Conservation (phyloP, 1,139 yeast genomes). For the Kazachstania sp. region DNA sequence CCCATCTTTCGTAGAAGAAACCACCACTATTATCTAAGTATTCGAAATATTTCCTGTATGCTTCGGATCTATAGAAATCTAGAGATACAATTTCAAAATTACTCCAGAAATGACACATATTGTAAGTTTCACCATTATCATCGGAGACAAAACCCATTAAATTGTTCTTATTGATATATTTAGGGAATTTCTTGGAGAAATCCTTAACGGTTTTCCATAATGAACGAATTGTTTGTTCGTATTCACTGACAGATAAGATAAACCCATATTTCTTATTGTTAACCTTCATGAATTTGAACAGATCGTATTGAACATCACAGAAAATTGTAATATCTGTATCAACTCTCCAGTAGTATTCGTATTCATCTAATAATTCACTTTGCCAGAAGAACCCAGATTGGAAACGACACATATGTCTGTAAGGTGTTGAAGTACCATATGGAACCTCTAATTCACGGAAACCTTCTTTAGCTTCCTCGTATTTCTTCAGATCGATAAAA, state of each 20-base stretch:
- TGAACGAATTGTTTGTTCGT: conserved; percentile 68
- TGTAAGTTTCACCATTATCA: conserved; percentile 59
- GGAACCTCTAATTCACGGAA: conserved; percentile 43
- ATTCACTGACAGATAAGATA: conserved; percentile 78
- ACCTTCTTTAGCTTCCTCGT: conserved; percentile 41
- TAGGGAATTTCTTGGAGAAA: conserved; percentile 57
- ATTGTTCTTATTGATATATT: conserved; percentile 57
- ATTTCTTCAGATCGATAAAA: conserved; percentile 51
- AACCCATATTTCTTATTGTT: conserved; percentile 69
- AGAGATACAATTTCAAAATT: conserved; percentile 75
- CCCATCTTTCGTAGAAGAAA: conserved; percentile 88
- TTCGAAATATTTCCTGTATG: conserved; percentile 61
- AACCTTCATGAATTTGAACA: conserved; percentile 72
- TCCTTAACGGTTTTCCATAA: conserved; percentile 71
- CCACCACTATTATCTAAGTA: conserved; percentile 73
- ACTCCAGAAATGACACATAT: conserved; percentile 84
- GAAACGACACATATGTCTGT: conserved; percentile 86
- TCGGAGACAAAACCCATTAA: conserved; percentile 64
- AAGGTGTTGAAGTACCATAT: conserved; percentile 56
- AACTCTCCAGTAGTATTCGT: conserved; percentile 89
- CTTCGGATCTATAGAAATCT: conserved; percentile 65
- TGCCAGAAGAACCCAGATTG: conserved; percentile 87
- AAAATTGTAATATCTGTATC: conserved; percentile 75
- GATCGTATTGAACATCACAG: conserved; percentile 77
- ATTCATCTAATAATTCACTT: conserved; percentile 61